Evolutionary conservation across 768 basidiomycete genomes (phyloP), one percentile per base, ranked within the genome.

Genomic region (Megacollybia marginata): DNA sequence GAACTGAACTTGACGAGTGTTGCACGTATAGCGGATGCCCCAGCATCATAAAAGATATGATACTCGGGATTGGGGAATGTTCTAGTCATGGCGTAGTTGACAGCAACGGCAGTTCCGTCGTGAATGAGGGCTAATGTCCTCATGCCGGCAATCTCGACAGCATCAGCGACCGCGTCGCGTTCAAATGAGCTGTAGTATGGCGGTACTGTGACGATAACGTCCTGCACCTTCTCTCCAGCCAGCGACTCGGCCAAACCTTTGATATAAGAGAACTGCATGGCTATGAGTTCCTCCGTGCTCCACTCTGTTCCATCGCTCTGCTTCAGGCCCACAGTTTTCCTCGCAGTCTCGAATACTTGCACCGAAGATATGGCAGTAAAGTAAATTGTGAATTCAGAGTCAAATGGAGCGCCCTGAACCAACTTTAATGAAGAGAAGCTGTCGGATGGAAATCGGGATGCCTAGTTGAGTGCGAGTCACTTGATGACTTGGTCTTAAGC

Each of bases 41-140:
- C 96, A 1, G 92, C 90, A 58, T 98, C 96, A 66, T 88, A 99
- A 52, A 99, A 83, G 56, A 99, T 67, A 62, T 98, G 94, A 63
- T 85, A 80, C 60, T 94, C 87, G 0, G 83, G 81, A 2, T 69
- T 69, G 0, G 85, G 70, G 72, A 98, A 98, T 2, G 82, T 75
- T 44, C 95, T 81, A 2, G 93, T 92, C 92, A 98, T 96, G 40
- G 96, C 96, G 61, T 90, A 99, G 70, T 99, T 99, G 57, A 98
- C 77, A 12, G 92, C 96, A n/a, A 94, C 86, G 2, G 93, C 91
- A 0, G 90, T 82, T 23, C 95, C 95, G 57, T 99, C 96, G 57
- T 93, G 88, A 48, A 99, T 79, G 51, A 98, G 73, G 0, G 89
- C 84, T 32, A 97, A 70, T 1, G 87, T 83, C 23, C 79, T 79